Base-by-base conservation (phyloP, 495 filamentous ascomycete species). In the Baudoinia panamericana region DNA sequence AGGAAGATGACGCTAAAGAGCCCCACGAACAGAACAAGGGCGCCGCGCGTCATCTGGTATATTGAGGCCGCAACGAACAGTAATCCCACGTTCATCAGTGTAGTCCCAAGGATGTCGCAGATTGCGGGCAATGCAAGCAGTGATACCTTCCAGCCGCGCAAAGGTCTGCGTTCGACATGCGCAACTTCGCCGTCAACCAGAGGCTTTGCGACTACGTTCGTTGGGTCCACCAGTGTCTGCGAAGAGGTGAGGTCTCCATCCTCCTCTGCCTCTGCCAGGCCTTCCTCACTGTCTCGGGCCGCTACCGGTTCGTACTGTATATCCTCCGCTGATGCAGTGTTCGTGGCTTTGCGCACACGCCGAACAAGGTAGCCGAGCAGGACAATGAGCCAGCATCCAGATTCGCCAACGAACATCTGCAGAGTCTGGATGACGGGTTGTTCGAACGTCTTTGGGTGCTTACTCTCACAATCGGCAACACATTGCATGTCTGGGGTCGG, bases 21-120 rank as follows among this genome's bases (percentile, higher is more conserved):
- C 0, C 90, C 90, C 9, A 97, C 90, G 43, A 96, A 97, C 4
- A 97, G 67, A 12, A 96, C 87, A 19, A 97, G 67, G 0, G 90
- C 88, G 12, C 90, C 90, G 20, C 90, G 72, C 7, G 88, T 96
- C 90, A 97, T 97, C 59, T 97, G 90, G 66, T 95, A 97, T 52
- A 97, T 93, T 46, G 78, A 85, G 0, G 90, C 84, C 1, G 82
- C 90, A 8, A 95, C 85, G 52, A 95, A 92, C 32, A 95, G 70
- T 43, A 97, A 65, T 10, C 90, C 90, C 4, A 85, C 80, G 58
- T 96, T 97, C 82, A 97, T 94, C 18, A 96, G 75, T 15, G 90
- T 97, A 3, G 90, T 97, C 17, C 83, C 90, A 4, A 80, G 70
- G 46, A 97, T 93, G 56, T 97, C 90, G 61, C 87, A 94, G 61